Conservation (phyloP, 2,329 filamentous ascomycete genomes). For the Colletotrichum agaves region DNA sequence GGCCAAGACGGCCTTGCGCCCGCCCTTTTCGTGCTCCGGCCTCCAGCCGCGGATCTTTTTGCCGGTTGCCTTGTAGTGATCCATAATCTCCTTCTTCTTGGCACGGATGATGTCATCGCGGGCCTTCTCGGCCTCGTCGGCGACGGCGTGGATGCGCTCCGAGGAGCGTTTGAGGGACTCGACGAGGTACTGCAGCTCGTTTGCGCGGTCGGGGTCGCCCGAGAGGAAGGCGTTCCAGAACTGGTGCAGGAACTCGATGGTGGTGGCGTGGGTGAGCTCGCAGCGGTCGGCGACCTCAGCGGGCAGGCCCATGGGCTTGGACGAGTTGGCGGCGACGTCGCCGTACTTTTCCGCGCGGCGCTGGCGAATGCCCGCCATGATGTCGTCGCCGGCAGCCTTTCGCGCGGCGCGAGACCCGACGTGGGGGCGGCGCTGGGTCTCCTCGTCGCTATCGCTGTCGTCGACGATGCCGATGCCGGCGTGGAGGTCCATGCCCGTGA, state of each 20-base stretch:
- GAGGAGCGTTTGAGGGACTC: conserved; percentile 83
- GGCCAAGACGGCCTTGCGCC: conserved; percentile 77
- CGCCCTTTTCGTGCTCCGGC: conserved; percentile 76
- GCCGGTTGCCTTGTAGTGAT: conserved; percentile 76
- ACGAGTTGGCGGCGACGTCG: conserved; percentile 46
- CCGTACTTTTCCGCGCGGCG: conserved; percentile 69
- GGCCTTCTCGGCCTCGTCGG: conserved; percentile 80
- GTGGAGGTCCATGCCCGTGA: conserved; percentile 69
- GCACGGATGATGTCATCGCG: conserved; percentile 73
- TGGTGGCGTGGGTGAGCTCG: conserved; percentile 85
- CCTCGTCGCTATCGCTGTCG: conserved; percentile 75
- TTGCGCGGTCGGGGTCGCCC: conserved; percentile 82
- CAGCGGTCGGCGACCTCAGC: conserved; percentile 68
- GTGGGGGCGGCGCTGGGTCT: conserved; percentile 58
- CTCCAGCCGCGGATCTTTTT: conserved; percentile 76
- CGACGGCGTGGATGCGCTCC: conserved; percentile 83
- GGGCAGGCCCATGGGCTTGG: conserved; percentile 56
- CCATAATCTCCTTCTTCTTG: conserved; percentile 76
- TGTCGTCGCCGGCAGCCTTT: conserved; percentile 70
- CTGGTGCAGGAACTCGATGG: conserved; percentile 94
- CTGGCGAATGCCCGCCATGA: conserved; percentile 72
- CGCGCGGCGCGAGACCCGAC: conserved; percentile 78
- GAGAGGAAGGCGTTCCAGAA: conserved; percentile 96
- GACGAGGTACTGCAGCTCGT: conserved; percentile 82
- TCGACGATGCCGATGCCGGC: conserved; percentile 75